Evolutionary conservation across 2,329 filamentous ascomycete species (phyloP), one percentile per base, ranked within the genome.

Genomic region (Trichoderma hamatum): DNA sequence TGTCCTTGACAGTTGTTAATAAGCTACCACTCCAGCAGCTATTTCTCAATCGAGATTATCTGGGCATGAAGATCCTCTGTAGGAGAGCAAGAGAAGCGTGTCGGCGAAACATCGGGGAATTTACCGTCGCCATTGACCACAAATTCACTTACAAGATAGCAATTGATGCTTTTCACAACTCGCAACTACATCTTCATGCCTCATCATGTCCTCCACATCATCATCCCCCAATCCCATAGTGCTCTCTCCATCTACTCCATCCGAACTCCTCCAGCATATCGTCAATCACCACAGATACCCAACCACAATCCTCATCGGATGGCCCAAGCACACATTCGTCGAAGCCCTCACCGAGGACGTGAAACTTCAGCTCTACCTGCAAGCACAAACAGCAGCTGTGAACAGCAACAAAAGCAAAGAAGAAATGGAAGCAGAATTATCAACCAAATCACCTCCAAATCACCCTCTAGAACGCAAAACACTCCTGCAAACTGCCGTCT

Each of bases 221-320:
- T 11, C 39, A 21, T 32, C 56, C 43, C 70, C 68, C 61, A 52
- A 71, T 51, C 82, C 83, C 26, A 70, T 84, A 65, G 80, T 88
- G 52, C 78, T 89, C 67, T 80, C 85, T 9, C 84, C 87, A 46
- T 81, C 84, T 24, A 82, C 84, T 2, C 88, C 85, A 5, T 84
- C 85, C 10, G 84, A 90, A 74, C 82, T 97, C 55, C 83, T 97
- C 59, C 82, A 85, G 64, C 85, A 89, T 76, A 79, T 95, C 64
- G 79, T 95, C 65, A 78, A 85, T 5, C 78, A 83, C 49, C 84
- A 89, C 69, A 73, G 78, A 3, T 78, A 86, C 67, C 87, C 87
- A 2, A 90, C 89, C 0, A 91, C 88, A 0, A 78, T 97, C 56
- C 78, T 97, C 70, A 81, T 97, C 71, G 94, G 93, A 78, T 88